A percentile compares a stretch with the other conserved stretches of the same genome.
Evolutionary conservation across 192 early-diverging fungal genomes (phyloP).

Genomic region (Podila verticillata): DNA sequence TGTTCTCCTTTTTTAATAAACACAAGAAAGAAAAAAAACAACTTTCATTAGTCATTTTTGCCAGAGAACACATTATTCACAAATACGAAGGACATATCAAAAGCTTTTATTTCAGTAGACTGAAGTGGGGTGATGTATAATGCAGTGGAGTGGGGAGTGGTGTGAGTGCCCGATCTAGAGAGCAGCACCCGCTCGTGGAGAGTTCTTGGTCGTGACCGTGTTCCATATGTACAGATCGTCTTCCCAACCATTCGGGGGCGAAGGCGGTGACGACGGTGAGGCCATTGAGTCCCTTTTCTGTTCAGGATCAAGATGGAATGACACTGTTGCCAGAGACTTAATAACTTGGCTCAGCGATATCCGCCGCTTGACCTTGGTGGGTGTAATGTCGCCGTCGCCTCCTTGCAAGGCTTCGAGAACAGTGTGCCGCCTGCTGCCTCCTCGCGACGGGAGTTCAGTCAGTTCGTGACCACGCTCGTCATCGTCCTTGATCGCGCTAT

Average conservation of each 20-base stretch:
- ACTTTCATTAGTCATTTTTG: neutral
- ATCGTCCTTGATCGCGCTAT: no score
- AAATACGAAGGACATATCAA: no score
- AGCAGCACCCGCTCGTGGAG: neutral
- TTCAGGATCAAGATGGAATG: neutral
- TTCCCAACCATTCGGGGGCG: neutral
- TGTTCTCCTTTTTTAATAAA: neutral
- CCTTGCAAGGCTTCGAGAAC: neutral
- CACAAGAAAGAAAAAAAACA: neutral
- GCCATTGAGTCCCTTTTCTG: neutral
- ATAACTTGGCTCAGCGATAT: constrained; percentile 36
- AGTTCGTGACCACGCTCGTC: no score
- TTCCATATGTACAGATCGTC: constrained; percentile 32
- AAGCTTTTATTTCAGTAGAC: no score
- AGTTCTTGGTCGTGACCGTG: constrained; percentile 33
- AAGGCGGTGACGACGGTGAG: neutral
- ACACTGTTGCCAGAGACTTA: constrained; percentile 11
- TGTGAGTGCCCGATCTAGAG: neutral
- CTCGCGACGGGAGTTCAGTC: neutral
- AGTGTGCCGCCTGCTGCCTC: neutral
- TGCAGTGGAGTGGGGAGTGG: no score
- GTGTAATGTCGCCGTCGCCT: neutral
- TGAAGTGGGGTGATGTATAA: no score
- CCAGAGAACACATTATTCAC: neutral
- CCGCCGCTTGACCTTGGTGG: constrained; percentile 23